Conservation (phyloP, 768 basidiomycete genomes). For the Amylocystis lapponica region DNA sequence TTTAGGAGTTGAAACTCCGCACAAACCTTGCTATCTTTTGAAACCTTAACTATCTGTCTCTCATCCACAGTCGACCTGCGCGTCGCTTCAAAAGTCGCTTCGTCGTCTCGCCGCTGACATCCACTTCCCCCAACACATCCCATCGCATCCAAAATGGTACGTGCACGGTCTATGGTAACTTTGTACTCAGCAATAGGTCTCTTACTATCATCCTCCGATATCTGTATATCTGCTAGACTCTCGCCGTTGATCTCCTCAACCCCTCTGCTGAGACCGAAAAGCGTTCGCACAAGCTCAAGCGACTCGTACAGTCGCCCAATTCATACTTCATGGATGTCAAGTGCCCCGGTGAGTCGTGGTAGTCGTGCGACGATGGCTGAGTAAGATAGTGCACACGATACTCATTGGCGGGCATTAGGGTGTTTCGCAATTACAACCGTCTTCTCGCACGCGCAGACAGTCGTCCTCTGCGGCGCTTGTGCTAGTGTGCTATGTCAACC, state of each 20-base stretch:
- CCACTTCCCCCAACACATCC: conserved; percentile 7
- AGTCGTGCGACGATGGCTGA: background rate
- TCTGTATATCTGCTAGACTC: conserved; percentile 50
- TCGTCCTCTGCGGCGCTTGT: conserved; percentile 91
- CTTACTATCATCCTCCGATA: background rate
- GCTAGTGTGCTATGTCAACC: conserved; percentile 95
- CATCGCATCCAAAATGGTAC: conserved; percentile 21
- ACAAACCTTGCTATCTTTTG: conserved; percentile 7
- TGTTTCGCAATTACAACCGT: conserved; percentile 96
- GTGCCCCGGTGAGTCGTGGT: conserved; percentile 71
- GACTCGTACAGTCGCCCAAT: conserved; percentile 96
- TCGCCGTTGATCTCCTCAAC: conserved; percentile 97
- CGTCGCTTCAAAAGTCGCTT: conserved; percentile 20
- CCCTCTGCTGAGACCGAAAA: conserved; percentile 82
- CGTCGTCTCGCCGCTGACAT: conserved; percentile 13
- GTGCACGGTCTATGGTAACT: background rate
- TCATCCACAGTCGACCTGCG: conserved; percentile 18
- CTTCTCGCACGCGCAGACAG: conserved; percentile 99
- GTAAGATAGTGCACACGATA: background rate
- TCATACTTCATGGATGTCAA: conserved; percentile 99
- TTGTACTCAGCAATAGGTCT: background rate
- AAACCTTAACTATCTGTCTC: conserved; percentile 17
- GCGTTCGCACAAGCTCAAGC: conserved; percentile 97
- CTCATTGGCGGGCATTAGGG: conserved; percentile 37
- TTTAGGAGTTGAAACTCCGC: conserved; percentile 11